Conservation (phyloP, 176 grass and related monocot species). For the Musa troglodytarum region DNA sequence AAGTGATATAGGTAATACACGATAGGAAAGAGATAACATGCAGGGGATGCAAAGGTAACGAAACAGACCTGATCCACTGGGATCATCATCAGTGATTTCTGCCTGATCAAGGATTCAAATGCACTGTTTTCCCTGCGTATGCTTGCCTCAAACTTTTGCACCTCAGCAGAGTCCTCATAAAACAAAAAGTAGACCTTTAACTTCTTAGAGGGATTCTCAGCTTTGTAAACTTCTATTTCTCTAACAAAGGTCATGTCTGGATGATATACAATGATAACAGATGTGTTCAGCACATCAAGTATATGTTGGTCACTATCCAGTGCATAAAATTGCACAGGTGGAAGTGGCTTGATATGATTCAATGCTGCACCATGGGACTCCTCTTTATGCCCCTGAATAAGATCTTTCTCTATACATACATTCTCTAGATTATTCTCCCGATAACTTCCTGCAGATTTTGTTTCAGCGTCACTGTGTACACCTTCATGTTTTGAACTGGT, state of each 20-base stretch:
- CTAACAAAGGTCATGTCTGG: constrained; percentile 91
- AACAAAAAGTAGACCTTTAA: constrained; percentile 90
- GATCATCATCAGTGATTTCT: constrained; percentile 95
- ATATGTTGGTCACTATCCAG: constrained; percentile 67
- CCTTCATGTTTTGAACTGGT: constrained; percentile 25
- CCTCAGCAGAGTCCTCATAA: constrained; percentile 90
- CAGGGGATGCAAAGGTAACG: neutral
- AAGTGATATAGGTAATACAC: neutral
- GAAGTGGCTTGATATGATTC: constrained; percentile 42
- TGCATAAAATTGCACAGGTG: constrained; percentile 80
- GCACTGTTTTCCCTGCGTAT: constrained; percentile 80
- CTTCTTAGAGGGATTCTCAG: constrained; percentile 59
- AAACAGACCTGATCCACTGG: constrained; percentile 78
- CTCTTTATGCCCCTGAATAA: neutral
- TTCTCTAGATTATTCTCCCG: constrained; percentile 21
- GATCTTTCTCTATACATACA: neutral
- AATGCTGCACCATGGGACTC: constrained; percentile 13
- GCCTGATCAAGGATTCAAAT: constrained; percentile 91
- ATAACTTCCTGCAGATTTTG: constrained; percentile 17
- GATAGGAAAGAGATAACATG: constrained; percentile 7
- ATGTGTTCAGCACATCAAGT: constrained; percentile 70
- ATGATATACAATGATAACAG: constrained; percentile 83
- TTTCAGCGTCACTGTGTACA: constrained; percentile 26
- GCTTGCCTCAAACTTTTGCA: constrained; percentile 83
- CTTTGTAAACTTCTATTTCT: constrained; percentile 93